phyloP scores from a whole-genome alignment of 2,329 filamentous ascomycete species.

The Epicoccum nigrum region DNA sequence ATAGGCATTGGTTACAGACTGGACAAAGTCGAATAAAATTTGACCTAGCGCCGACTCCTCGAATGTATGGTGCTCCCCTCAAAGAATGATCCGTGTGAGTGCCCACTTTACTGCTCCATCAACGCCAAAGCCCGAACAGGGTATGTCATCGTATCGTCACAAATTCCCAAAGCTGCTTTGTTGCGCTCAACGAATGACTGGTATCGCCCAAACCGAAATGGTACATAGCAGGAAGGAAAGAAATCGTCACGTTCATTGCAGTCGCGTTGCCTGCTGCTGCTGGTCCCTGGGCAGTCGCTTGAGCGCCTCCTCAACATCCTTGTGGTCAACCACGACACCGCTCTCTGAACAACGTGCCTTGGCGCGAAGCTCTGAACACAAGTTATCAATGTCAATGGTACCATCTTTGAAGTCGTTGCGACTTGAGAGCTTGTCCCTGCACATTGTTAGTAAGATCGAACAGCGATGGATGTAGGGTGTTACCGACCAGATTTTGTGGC shows the following conservation, averaged over 20 bases:
- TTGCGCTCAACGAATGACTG: conserved; percentile 15
- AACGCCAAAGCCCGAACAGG: conserved; percentile 13
- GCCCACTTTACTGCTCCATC: conserved; percentile 12
- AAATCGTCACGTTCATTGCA: conserved; percentile 1
- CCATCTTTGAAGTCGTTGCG: conserved; percentile 88
- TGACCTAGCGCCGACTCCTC: conserved; percentile 3
- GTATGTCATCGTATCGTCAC: conserved; percentile 17
- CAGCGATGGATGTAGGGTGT: not conserved
- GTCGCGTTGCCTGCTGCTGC: conserved; percentile 1
- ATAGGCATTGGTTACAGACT: conserved; percentile 8
- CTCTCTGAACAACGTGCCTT: conserved; percentile 95
- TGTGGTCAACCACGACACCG: conserved; percentile 86
- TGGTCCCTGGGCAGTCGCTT: conserved; percentile 51
- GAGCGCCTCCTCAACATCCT: conserved; percentile 75
- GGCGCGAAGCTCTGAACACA: conserved; percentile 90
- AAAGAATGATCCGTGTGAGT: conserved; percentile 1
- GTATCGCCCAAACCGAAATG: conserved; percentile 16
- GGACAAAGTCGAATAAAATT: conserved; percentile 3
- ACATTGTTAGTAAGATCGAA: conserved; percentile 38
- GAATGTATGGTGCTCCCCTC: conserved; percentile 3
- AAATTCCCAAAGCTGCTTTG: conserved; percentile 5
- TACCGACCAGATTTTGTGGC: conserved; percentile 90
- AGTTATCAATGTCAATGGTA: conserved; percentile 89
- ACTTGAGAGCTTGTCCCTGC: conserved; percentile 86
- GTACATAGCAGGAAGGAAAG: conserved; percentile 8